phyloP scores from a whole-genome alignment of 768 basidiomycete genomes.

The Chalciporus chontae region DNA sequence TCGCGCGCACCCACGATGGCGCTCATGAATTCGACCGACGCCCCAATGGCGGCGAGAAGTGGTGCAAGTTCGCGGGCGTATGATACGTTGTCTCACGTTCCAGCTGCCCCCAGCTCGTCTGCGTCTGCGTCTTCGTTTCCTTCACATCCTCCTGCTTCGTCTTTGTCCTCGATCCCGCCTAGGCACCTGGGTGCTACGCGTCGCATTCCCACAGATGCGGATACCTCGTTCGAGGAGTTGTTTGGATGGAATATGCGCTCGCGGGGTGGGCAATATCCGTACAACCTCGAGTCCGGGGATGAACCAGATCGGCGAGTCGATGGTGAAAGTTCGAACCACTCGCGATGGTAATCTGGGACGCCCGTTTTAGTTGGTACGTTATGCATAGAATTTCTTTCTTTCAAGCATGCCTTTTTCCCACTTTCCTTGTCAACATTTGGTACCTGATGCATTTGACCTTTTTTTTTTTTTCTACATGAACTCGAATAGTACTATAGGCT shows the following conservation, averaged over 20 bases:
- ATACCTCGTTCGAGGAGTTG: background rate
- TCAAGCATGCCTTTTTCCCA: background rate
- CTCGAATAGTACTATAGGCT: background rate
- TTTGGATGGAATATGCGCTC: background rate
- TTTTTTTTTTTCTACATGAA: too few relatives aligned
- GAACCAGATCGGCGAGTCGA: background rate
- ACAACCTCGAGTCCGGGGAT: background rate
- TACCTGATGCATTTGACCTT: background rate
- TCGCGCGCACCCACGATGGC: background rate
- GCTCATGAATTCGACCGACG: constrained; percentile 8
- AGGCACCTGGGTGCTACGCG: constrained; percentile 8
- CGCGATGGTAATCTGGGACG: background rate
- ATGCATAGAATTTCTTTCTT: background rate
- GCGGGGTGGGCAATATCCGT: background rate
- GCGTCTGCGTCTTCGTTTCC: constrained; percentile 16
- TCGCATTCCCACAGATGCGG: constrained; percentile 17
- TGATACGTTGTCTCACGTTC: constrained; percentile 5
- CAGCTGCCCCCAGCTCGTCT: constrained; percentile 17
- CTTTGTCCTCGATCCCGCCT: constrained; percentile 9
- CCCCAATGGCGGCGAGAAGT: constrained; percentile 18
- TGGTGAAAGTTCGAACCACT: background rate
- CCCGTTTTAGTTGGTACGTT: background rate
- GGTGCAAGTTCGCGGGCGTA: background rate
- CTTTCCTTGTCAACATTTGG: background rate
- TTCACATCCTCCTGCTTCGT: constrained; percentile 1